Percentiles rank a stretch among this genome's conserved stretches.
Conservation (phyloP, 495 filamentous ascomycete genomes). For the Chaetomium fimeti region DNA sequence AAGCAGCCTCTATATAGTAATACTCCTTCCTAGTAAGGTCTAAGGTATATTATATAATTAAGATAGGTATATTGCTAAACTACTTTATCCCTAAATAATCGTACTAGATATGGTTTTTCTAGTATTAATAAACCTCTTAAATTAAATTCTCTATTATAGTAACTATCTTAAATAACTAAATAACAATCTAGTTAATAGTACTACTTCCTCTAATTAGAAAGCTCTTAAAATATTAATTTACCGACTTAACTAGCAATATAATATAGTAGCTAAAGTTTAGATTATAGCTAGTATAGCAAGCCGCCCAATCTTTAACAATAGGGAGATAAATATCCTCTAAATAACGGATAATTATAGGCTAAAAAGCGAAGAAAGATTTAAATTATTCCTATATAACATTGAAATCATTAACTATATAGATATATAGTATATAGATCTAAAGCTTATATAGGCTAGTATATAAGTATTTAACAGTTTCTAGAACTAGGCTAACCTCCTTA, state of each 20-base stretch:
- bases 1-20: background rate
- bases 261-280: background rate
- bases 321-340: background rate
- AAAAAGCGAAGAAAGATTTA: background rate
- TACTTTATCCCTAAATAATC: background rate
- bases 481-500: too few species aligned
- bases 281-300: background rate
- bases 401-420: too few species aligned
- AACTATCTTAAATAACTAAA: background rate
- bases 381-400: background rate
- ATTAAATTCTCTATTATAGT: background rate
- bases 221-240: background rate
- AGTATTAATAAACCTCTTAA: background rate
- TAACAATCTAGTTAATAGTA: background rate
- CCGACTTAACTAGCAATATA: background rate
- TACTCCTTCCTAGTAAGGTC: background rate
- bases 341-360: background rate
- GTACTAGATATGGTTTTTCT: background rate
- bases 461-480: too few species aligned
- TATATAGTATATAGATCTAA: too few species aligned
- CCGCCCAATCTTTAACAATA: background rate
- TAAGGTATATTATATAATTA: background rate
- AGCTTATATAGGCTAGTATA: too few species aligned
- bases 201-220: background rate
- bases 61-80: background rate